phyloP scores from a whole-genome alignment of 306 rosid species.

The Urtica urens region DNA sequence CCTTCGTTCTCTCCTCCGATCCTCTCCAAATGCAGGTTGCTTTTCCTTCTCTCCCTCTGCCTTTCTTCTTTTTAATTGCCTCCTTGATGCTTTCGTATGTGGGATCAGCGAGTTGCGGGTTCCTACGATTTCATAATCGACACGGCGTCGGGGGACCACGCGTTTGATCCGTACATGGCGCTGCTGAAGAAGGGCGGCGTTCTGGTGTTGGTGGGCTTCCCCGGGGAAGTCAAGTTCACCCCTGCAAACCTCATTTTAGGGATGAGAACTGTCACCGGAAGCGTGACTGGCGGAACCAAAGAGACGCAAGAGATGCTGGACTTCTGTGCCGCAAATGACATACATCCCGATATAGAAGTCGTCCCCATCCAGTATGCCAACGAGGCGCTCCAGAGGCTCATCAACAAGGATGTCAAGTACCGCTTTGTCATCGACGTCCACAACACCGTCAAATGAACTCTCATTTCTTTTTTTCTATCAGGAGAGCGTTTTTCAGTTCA shows the following conservation, averaged over 20 bases:
- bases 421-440: conserved; percentile 79
- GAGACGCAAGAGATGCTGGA: conserved; percentile 23
- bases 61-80: not conserved
- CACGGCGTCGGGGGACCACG: conserved; percentile 84
- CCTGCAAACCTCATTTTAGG: conserved; percentile 65
- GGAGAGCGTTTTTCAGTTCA: too few relatives aligned
- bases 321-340: conserved; percentile 50
- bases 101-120: conserved; percentile 44
- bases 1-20: conserved; percentile 66
- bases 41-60: not conserved
- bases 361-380: conserved; percentile 68
- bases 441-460: conserved; percentile 41
- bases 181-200: conserved; percentile 50
- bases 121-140: conserved; percentile 66
- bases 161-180: conserved; percentile 21
- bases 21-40: conserved; percentile 61
- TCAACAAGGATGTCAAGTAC: conserved; percentile 59
- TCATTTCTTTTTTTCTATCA: too few relatives aligned
- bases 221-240: conserved; percentile 60
- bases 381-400: conserved; percentile 77
- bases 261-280: conserved; percentile 50
- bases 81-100: conserved; percentile 1
- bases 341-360: conserved; percentile 66
- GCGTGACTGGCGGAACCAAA: conserved; percentile 50
- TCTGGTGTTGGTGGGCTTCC: conserved; percentile 61